Base-by-base conservation (phyloP, 306 rosid genomes). In the Lathyrus tuberosus region DNA sequence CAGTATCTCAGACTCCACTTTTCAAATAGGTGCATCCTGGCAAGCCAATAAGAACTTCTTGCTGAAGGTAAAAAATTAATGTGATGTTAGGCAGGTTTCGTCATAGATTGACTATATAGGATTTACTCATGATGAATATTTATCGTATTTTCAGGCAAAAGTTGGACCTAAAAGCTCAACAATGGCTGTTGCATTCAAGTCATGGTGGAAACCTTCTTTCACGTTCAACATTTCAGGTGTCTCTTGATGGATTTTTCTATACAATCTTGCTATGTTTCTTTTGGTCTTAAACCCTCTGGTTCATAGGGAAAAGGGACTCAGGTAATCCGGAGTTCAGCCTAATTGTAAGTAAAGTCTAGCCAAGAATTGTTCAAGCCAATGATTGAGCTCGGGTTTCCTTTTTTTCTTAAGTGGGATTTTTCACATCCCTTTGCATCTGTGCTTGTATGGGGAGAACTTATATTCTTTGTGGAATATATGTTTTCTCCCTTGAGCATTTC, bases 161-260 rank as follows among this genome's bases (percentile, higher is more conserved):
- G 77, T 62, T 67, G 97, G 99, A 57, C 91, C 92, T 75, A 84
- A 65, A 44, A 86, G 87, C 82, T 94, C 96, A 44, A 80, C 96
- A 14, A 47, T 82, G 59, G 87, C 88, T 64, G 62, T 84, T 78
- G 97, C 97, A 61, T 88, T 91, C 81, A 94, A 94, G 76, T 89
- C 97, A 56, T 94, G 99, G 99, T 94, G 97, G 99, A 91, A 89
- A 80, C 99, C 99, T 76, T 80, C 99, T 71, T 89, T 94, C 77
- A 89, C 99, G 69, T 82, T 86, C 80, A 87, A 76, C 78, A 65
- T 94, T 80, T 88, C 99, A 85, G 99, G 99, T 94, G 68, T 52
- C 62, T 65, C 54, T 65, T 11, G 60, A 49, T 44, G 73, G 75
- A 24, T 40, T 75, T 67, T 16, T 65, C 46, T 44, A 20, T 61